These are phyloP conservation scores for Haplosporangium gracile DNA, from an alignment of 192 early-diverging fungal genomes.

Conservation along the genomic window DNA sequence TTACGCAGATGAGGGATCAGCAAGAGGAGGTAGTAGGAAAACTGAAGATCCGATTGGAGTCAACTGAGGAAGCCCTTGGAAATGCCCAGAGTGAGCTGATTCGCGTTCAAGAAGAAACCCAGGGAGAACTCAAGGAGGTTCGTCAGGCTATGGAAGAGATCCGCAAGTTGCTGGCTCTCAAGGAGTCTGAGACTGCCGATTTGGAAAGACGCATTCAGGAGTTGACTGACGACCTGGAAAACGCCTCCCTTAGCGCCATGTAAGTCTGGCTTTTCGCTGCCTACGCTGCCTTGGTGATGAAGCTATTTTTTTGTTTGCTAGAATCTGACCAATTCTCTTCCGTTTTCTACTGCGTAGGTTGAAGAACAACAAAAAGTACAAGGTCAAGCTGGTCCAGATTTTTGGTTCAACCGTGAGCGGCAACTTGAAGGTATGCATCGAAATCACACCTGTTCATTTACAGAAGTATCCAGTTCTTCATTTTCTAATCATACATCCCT, in stretches of 20 bases:
- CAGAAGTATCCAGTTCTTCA: too few relatives aligned
- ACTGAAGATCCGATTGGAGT: slow-evolving; percentile 7
- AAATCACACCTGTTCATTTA: background rate
- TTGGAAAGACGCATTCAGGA: slow-evolving; percentile 31
- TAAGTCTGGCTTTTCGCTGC: background rate
- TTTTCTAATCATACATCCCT: background rate
- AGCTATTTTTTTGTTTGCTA: background rate
- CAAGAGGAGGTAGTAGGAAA: slow-evolving; percentile 7
- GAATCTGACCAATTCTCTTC: background rate
- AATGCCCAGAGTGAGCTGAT: slow-evolving; percentile 3
- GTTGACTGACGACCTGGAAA: slow-evolving; percentile 30
- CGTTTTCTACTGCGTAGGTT: slow-evolving; percentile 13
- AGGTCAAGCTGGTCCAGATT: slow-evolving; percentile 58
- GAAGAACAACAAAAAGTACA: slow-evolving; percentile 51
- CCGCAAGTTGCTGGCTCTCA: slow-evolving; percentile 21
- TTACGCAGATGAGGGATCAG: slow-evolving; percentile 2
- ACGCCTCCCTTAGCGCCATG: slow-evolving; percentile 36
- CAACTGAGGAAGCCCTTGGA: background rate
- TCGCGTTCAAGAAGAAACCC: background rate
- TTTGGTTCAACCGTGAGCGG: slow-evolving; percentile 64
- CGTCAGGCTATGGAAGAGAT: slow-evolving; percentile 40
- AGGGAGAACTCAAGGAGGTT: slow-evolving; percentile 19
- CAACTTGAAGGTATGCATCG: slow-evolving; percentile 46
- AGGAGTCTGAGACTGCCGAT: slow-evolving; percentile 31
- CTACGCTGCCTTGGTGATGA: background rate